A percentile compares a stretch with the other conserved stretches of the same genome.
Evolutionary conservation across 371 early-diverging fungal species (phyloP).

Genomic region (Haplosporangium sp.): DNA sequence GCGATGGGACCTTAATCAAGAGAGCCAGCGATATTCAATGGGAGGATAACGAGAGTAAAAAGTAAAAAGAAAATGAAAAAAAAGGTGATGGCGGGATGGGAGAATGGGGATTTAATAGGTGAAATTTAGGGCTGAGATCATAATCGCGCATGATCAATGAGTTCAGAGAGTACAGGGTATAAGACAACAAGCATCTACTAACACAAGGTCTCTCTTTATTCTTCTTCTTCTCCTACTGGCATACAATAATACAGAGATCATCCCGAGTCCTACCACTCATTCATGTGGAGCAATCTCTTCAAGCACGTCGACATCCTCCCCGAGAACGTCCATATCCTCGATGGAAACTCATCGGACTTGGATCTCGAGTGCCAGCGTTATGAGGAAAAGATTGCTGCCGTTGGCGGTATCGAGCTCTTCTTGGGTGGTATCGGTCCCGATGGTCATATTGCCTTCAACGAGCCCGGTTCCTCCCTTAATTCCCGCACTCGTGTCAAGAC

Average conservation of each 20-base stretch:
- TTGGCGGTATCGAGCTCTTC: slow-evolving; percentile 89
- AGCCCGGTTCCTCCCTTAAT: slow-evolving; percentile 88
- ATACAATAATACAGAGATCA: slow-evolving; percentile 62
- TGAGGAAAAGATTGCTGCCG: slow-evolving; percentile 79
- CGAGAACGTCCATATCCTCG: slow-evolving; percentile 84
- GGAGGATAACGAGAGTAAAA: not conserved
- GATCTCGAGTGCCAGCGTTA: slow-evolving; percentile 83
- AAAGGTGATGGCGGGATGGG: not conserved
- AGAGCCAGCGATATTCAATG: no score
- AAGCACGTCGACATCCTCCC: slow-evolving; percentile 84
- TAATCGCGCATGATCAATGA: no score
- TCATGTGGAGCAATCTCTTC: slow-evolving; percentile 89
- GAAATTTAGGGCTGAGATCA: no score
- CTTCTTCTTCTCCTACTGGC: not conserved
- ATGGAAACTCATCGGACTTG: slow-evolving; percentile 86
- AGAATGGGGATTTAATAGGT: not conserved
- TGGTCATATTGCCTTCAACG: slow-evolving; percentile 93
- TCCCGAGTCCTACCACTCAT: slow-evolving; percentile 89
- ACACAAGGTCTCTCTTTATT: not conserved
- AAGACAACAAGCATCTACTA: not conserved
- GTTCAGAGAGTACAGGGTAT: no score
- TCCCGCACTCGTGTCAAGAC: slow-evolving; percentile 91
- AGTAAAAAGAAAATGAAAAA: slow-evolving; percentile 5
- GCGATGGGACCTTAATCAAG: no score
- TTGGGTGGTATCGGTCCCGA: slow-evolving; percentile 90